Percentiles rank a stretch among this genome's conserved stretches.
These are phyloP conservation scores for Peniophora sp. DNA, from an alignment of 1,284 basidiomycete species.

Conservation along the genomic window DNA sequence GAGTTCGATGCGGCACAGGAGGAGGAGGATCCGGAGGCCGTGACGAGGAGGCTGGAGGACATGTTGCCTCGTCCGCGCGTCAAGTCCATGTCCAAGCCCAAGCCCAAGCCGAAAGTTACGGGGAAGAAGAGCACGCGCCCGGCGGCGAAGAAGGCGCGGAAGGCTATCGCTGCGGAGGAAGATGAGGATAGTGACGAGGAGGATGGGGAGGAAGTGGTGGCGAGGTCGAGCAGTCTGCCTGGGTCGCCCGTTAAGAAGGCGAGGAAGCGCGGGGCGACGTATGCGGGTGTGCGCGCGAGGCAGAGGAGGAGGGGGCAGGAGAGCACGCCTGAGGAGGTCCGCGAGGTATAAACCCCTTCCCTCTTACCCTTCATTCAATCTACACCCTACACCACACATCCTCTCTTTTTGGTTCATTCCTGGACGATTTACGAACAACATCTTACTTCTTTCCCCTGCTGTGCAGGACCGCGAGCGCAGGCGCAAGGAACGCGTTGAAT, in stretches of 20 bases:
- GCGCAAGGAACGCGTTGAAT: conserved; percentile 45
- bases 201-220: conserved; percentile 2
- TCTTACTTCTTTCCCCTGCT: background rate
- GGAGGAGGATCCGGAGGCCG: conserved; percentile 16
- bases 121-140: conserved; percentile 2
- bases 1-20: conserved; percentile 4
- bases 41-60: conserved; percentile 16
- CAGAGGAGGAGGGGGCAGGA: conserved; percentile 9
- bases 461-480: conserved; percentile 34
- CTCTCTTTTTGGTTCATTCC: too few species aligned
- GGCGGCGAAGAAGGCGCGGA: conserved; percentile 1
- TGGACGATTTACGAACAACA: background rate
- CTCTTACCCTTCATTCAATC: background rate
- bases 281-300: background rate
- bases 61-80: conserved; percentile 16
- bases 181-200: conserved; percentile 6
- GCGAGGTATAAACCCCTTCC: conserved; percentile 9
- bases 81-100: too few species aligned
- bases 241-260: background rate
- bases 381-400: background rate
- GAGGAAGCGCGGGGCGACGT: conserved; percentile 7
- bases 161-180: conserved; percentile 4
- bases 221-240: conserved; percentile 2
- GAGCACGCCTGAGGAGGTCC: conserved; percentile 14
- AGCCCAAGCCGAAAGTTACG: too few species aligned